Percentiles rank a stretch among this genome's conserved stretches.
Conservation (phyloP, 208 protist species). For the Entamoeba histolytica region DNA sequence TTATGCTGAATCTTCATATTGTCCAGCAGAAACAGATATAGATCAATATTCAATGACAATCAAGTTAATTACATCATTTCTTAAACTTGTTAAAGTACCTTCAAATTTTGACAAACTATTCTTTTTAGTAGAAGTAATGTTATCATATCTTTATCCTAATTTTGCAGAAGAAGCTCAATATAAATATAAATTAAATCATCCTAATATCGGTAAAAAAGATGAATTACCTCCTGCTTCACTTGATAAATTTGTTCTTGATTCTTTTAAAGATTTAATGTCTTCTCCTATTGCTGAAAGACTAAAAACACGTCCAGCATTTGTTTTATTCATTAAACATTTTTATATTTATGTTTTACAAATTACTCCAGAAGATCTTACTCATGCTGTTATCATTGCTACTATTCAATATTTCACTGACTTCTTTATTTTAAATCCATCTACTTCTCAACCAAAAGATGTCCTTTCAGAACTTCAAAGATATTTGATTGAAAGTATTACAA, state of each 20-base stretch:
- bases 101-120: not conserved
- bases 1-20: not conserved
- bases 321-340: not conserved
- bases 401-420: not conserved
- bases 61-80: not conserved
- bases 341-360: not conserved
- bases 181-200: not conserved
- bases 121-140: not conserved
- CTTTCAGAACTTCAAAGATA: not conserved
- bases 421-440: not conserved
- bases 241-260: not conserved
- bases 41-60: not conserved
- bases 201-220: not conserved
- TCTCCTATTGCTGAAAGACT: not conserved
- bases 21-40: not conserved
- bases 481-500: not conserved
- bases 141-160: not conserved
- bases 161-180: not conserved
- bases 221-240: not conserved
- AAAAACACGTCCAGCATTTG: not conserved
- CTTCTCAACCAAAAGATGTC: not conserved
- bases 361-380: not conserved
- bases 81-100: not conserved
- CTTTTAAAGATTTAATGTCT: not conserved
- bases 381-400: not conserved